Conservation (phyloP, 768 basidiomycete genomes). For the Pulveroboletus sp. region DNA sequence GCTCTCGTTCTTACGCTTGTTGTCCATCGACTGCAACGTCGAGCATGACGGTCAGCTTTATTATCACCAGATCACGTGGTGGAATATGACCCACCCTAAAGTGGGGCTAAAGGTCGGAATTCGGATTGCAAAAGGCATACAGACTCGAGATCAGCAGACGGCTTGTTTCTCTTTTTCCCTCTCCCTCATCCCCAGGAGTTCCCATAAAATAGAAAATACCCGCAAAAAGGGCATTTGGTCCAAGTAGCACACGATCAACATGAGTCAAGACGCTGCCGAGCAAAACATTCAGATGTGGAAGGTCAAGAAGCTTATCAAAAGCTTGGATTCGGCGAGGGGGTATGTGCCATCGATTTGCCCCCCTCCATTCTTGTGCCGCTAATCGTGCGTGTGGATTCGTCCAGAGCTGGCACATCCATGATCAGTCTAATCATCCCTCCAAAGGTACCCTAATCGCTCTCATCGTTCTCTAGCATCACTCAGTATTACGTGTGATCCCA, state of each 20-base stretch:
- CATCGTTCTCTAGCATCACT: conserved; percentile 5
- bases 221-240: conserved; percentile 11
- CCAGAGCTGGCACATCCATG: conserved; percentile 95
- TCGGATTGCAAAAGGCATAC: conserved; percentile 10
- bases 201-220: conserved; percentile 7
- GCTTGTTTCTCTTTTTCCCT: conserved; percentile 1
- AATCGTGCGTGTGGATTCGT: conserved; percentile 20
- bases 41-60: too few species aligned
- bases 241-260: conserved; percentile 41
- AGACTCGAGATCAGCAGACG: conserved; percentile 1
- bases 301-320: conserved; percentile 98
- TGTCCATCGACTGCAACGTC: conserved; percentile 7
- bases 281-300: conserved; percentile 99
- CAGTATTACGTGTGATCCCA: conserved; percentile 25
- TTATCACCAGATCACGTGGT: conserved; percentile 11
- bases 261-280: conserved; percentile 85
- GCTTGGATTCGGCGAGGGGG: conserved; percentile 80
- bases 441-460: conserved; percentile 50
- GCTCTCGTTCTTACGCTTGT: conserved; percentile 22
- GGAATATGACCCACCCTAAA: conserved; percentile 20
- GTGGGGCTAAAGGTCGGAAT: conserved; percentile 12
- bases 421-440: conserved; percentile 97
- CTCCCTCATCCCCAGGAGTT: conserved; percentile 17
- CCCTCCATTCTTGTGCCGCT: conserved; percentile 3
- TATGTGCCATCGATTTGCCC: conserved; percentile 10